Evolutionary conservation across 1,284 basidiomycete genomes (phyloP), one percentile per base, ranked within the genome.

Genomic region (Ganoderma resinaceum): DNA sequence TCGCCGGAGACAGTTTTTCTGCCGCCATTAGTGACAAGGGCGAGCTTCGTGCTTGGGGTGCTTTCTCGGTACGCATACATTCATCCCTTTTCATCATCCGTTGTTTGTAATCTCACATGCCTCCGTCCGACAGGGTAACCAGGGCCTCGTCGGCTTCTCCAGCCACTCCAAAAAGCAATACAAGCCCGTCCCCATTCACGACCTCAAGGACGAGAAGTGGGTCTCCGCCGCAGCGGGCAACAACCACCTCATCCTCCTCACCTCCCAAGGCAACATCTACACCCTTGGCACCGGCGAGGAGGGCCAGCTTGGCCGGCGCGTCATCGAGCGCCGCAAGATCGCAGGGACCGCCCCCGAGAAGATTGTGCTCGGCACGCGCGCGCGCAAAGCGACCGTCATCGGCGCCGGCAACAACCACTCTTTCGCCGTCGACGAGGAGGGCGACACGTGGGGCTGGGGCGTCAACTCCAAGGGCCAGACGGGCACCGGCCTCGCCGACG

Each of bases 361-460:
- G 74, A 86, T 97, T 58, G 85, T 87, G 2, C 84, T 98, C 20
- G 96, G 95, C 23, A 81, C 75, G 33, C 86, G 89, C 38, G 76
- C 80, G 29, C 88, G 91, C 66, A 91, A 93, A 76, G 93, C 95
- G 62, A 90, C 91, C 23, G 83, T 84, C 55, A 84, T 98, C 71
- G 95, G 94, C 8, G 88, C 94, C 0, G 96, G 96, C 11, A 86
- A 88, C 55, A 94, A 91, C 80, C 93, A 95, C 78, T 96, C 95
- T 0, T 98, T 97, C 75, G 96, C 96, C 3, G 90, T 98, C 70
- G 92, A 96, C 78, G 87, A 91, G 71, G 82, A 85, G 29, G 96
- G 95, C 46, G 87, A 87, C 61, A 93, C 96, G 3, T 97, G 90
- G 87, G 95, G 90, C 2, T 98, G 96, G 96, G 96, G 96, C 31